These are phyloP conservation scores for Claviceps cyperi DNA, from an alignment of 2,329 filamentous ascomycete species.

Conservation along the genomic window DNA sequence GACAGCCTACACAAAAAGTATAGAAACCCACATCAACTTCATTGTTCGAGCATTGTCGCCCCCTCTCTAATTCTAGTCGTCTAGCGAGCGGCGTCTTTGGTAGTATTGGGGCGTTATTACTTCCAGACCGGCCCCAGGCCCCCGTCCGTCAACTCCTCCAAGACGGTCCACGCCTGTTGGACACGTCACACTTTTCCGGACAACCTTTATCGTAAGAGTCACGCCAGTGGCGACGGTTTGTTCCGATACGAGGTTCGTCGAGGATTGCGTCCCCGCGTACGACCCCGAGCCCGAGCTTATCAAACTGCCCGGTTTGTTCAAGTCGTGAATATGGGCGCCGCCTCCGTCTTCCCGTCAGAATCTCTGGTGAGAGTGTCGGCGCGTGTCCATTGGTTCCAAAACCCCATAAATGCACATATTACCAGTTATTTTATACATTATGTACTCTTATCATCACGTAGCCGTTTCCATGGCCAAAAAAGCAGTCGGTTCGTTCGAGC, in stretches of 20 bases:
- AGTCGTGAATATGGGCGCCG: constrained; percentile 7
- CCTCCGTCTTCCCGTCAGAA: constrained; percentile 12
- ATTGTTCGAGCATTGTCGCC: constrained; percentile 10
- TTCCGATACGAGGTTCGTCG: neutral
- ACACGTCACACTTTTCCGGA: neutral
- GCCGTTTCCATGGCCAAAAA: constrained; percentile 13
- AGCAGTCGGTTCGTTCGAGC: constrained; percentile 14
- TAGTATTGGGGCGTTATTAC: constrained; percentile 8
- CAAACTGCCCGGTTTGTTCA: neutral
- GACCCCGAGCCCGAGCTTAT: neutral
- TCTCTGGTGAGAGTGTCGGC: constrained; percentile 20
- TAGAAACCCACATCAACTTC: too few relatives aligned
- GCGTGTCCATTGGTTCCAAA: constrained; percentile 11
- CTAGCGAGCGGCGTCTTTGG: constrained; percentile 28
- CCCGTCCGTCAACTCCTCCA: constrained; percentile 6
- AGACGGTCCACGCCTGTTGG: neutral
- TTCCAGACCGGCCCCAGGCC: constrained; percentile 5
- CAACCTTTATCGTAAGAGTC: neutral
- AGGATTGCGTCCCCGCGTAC: constrained; percentile 1
- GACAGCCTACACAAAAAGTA: too few relatives aligned
- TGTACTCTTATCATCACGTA: constrained; percentile 22
- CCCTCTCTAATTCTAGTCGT: constrained; percentile 16
- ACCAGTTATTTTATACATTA: constrained; percentile 25
- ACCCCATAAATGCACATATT: constrained; percentile 20
- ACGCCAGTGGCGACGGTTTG: neutral